A percentile compares a stretch with the other conserved stretches of the same genome.
Evolutionary conservation across 768 basidiomycete genomes (phyloP).

Genomic region (Suillus spraguei): DNA sequence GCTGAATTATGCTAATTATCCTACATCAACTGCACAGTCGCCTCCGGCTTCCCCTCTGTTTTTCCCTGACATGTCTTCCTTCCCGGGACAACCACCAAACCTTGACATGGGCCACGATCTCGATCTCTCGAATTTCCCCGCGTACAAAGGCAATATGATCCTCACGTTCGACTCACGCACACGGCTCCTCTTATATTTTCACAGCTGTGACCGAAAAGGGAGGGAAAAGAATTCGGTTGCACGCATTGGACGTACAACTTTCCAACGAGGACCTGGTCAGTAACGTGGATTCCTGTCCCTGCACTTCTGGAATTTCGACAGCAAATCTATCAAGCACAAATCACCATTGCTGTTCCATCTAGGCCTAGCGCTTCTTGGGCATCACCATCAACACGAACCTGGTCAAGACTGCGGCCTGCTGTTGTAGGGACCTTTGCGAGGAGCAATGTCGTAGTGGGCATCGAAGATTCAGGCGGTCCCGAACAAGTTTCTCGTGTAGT

Average conservation of each 20-base stretch:
- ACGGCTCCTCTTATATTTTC: background rate
- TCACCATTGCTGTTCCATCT: background rate
- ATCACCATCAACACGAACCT: background rate
- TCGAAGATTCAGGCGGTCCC: background rate
- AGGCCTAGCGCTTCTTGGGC: slow-evolving; percentile 7
- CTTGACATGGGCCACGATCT: slow-evolving; percentile 3
- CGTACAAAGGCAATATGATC: background rate
- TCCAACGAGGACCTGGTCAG: background rate
- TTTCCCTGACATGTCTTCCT: too few relatives aligned
- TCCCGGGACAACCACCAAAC: background rate
- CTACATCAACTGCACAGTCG: slow-evolving; percentile 9
- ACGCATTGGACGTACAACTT: background rate
- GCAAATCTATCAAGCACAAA: background rate
- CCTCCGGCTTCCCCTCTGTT: slow-evolving; percentile 10
- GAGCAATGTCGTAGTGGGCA: slow-evolving; percentile 13
- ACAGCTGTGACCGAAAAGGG: background rate
- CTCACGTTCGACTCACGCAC: background rate
- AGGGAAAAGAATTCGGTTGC: too few relatives aligned
- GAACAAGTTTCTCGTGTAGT: background rate
- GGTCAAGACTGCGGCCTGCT: slow-evolving; percentile 11
- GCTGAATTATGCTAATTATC: background rate
- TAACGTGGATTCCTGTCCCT: background rate
- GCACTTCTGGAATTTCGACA: background rate
- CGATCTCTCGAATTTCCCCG: slow-evolving; percentile 10
- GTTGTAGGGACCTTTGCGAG: slow-evolving; percentile 12